Evolutionary conservation across 768 basidiomycete genomes (phyloP), one percentile per base, ranked within the genome.

Genomic region (Lyophyllum shimeji): DNA sequence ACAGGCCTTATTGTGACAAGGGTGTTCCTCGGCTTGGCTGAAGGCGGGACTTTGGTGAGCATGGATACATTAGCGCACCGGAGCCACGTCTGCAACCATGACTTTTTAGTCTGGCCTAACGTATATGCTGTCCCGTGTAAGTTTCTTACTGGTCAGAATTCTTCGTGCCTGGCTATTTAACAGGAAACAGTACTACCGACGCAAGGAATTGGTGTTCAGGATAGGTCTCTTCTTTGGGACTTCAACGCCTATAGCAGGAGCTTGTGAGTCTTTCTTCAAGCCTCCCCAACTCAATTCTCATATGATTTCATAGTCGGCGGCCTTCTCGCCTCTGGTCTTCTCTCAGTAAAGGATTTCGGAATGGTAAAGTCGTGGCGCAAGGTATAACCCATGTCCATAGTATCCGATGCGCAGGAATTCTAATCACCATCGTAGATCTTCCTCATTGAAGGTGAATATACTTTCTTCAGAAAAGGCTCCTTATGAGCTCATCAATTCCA

Each of bases 311-410:
- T 24, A 73, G 71, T 74, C 52, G 73, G 74, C 17, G 74, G 74
- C n/a, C 62, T 75, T 8, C 60, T 75, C 23, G 73, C 74, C 1
- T 75, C 74, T 12, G 73, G 74, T 27, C 65, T 75, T 24, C 63
- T 74, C n/a, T 64, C 64, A 1, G 52, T 75, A 1, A 50, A 64
- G 8, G 68, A 75, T 55, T 64, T 75, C 46, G 72, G 73, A 0
- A 52, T 57, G 15, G 66, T 74, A 2, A 65, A 58, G 20, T 59
- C 66, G 29, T 75, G 74, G 74, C 57, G 72, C 43, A 75, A 75
- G 65, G 71, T 71, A 52, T 61, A 53, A 25, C 5, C 54, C 9
- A 34, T 23, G 9, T 39, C 17, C 13, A 17, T 11, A 34, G 5
- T 21, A 21, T 20, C 24, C 20, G 18, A 23, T 20, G 11, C 21